Conservation (phyloP, 2,329 filamentous ascomycete species). For the Colletotrichum sp. region DNA sequence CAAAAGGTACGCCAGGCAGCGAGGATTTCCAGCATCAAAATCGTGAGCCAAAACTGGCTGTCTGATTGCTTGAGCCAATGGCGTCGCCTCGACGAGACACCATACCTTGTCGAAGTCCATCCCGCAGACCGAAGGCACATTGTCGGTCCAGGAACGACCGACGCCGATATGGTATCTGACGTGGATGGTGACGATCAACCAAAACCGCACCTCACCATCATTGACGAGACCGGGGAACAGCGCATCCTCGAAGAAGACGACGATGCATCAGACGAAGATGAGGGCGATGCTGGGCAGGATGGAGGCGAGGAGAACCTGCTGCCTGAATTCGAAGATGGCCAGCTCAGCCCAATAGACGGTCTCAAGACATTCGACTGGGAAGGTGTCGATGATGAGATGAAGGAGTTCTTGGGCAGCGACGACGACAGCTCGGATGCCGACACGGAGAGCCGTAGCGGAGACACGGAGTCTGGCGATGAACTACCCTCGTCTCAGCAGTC, state of each 20-base stretch:
- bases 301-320: slow-evolving; percentile 52
- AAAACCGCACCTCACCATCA: slow-evolving; percentile 47
- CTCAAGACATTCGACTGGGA: slow-evolving; percentile 65
- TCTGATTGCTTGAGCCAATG: slow-evolving; percentile 84
- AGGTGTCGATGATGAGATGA: slow-evolving; percentile 72
- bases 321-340: slow-evolving; percentile 53
- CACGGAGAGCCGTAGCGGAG: slow-evolving; percentile 25
- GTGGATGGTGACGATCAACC: slow-evolving; percentile 36
- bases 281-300: slow-evolving; percentile 36
- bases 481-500: slow-evolving; percentile 7
- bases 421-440: slow-evolving; percentile 51
- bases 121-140: slow-evolving; percentile 62
- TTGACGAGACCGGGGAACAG: slow-evolving; percentile 48
- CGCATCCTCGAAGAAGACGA: slow-evolving; percentile 39
- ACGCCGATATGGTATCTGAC: slow-evolving; percentile 13
- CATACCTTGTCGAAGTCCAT: slow-evolving; percentile 78
- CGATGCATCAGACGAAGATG: slow-evolving; percentile 35
- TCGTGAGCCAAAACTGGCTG: slow-evolving; percentile 92
- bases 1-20: slow-evolving; percentile 90
- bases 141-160: slow-evolving; percentile 33
- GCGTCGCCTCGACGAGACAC: slow-evolving; percentile 77
- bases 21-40: slow-evolving; percentile 79
- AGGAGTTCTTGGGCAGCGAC: slow-evolving; percentile 70
- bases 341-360: slow-evolving; percentile 56
- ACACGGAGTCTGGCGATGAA: slow-evolving; percentile 20